Percentiles rank a stretch among this genome's conserved stretches.
Evolutionary conservation across 2,329 filamentous ascomycete genomes (phyloP).

Genomic region (Cyphellophora attinorum): DNA sequence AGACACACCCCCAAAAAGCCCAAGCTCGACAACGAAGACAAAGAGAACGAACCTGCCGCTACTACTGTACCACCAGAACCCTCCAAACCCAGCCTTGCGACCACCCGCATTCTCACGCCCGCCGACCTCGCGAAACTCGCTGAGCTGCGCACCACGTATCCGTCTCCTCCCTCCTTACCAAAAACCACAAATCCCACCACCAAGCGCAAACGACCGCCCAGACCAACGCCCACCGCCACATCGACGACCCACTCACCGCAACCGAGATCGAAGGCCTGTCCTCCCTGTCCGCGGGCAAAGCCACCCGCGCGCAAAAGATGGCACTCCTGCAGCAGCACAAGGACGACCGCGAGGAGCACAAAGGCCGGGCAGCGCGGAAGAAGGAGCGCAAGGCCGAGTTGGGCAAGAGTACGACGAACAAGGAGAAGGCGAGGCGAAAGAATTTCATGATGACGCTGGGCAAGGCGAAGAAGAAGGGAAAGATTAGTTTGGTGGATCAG

Average conservation of each 20-base stretch:
- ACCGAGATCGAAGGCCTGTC: slow-evolving; percentile 85
- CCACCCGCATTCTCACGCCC: slow-evolving; percentile 85
- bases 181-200: slow-evolving; percentile 26
- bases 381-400: slow-evolving; percentile 79
- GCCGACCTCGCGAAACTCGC: slow-evolving; percentile 92
- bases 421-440: slow-evolving; percentile 94
- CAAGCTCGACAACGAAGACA: slow-evolving; percentile 35
- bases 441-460: slow-evolving; percentile 98
- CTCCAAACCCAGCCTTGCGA: slow-evolving; percentile 62
- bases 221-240: slow-evolving; percentile 51
- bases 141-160: slow-evolving; percentile 70
- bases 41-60: slow-evolving; percentile 22
- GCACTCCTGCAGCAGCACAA: slow-evolving; percentile 76
- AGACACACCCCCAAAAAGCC: slow-evolving; percentile 59
- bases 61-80: too few species aligned
- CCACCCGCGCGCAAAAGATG: slow-evolving; percentile 80
- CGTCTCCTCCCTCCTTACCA: slow-evolving; percentile 53
- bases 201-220: slow-evolving; percentile 28
- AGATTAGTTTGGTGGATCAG: slow-evolving; percentile 83
- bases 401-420: slow-evolving; percentile 95
- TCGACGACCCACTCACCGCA: slow-evolving; percentile 81
- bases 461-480: slow-evolving; percentile 91
- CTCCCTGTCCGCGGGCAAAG: slow-evolving; percentile 60
- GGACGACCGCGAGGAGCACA: slow-evolving; percentile 67
- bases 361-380: slow-evolving; percentile 72